phyloP scores from a whole-genome alignment of 345 rosid species.

The Xanthoceras sorbifolium region DNA sequence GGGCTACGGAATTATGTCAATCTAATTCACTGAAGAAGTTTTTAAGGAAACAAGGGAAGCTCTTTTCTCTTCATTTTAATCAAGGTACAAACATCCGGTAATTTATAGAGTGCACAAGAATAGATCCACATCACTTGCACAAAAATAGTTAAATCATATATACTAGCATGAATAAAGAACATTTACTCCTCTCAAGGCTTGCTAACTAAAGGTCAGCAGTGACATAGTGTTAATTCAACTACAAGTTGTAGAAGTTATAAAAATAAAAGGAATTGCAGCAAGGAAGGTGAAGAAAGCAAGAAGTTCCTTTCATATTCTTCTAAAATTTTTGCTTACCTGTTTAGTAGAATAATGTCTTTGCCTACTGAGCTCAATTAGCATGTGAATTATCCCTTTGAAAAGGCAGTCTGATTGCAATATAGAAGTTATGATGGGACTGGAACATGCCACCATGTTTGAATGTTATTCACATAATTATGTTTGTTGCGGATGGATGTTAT shows the following conservation, averaged over 20 bases:
- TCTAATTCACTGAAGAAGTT: slow-evolving; percentile 76
- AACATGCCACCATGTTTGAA: no score
- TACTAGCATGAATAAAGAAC: not conserved
- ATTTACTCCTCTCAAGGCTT: not conserved
- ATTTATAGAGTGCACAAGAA: not conserved
- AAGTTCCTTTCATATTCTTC: not conserved
- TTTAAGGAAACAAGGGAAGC: slow-evolving; percentile 70
- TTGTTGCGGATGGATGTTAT: not conserved
- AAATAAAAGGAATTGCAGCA: not conserved
- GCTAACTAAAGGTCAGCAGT: not conserved
- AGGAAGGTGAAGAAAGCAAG: not conserved
- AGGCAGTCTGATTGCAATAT: not conserved
- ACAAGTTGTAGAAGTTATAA: not conserved
- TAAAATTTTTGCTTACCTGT: not conserved
- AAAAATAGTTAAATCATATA: not conserved
- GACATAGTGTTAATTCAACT: not conserved
- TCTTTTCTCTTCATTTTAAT: slow-evolving; percentile 65
- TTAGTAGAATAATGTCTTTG: not conserved
- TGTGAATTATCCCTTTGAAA: not conserved
- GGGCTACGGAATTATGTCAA: slow-evolving; percentile 59
- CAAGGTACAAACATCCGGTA: slow-evolving; percentile 49
- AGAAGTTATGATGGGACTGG: not conserved
- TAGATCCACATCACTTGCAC: not conserved
- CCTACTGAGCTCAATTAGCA: not conserved
- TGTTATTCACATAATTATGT: not conserved